Evolutionary conservation across 2,329 filamentous ascomycete species (phyloP).

Genomic region (Xylariaceae sp.): DNA sequence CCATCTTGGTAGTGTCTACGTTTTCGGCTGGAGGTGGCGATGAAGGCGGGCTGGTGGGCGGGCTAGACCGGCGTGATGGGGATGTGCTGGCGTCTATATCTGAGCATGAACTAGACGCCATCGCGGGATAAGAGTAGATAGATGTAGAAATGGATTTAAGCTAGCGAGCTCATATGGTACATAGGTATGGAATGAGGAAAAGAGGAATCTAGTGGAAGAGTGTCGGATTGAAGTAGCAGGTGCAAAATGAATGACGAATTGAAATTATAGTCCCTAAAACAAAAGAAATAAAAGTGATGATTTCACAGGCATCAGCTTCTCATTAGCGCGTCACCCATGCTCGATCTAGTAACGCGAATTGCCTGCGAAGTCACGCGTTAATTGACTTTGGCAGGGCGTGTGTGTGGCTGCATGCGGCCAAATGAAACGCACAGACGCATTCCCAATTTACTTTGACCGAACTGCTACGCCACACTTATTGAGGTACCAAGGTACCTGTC

Average conservation of each 20-base stretch:
- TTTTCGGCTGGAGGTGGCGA: slow-evolving; percentile 31
- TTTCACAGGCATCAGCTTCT: slow-evolving; percentile 31
- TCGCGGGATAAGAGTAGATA: slow-evolving; percentile 7
- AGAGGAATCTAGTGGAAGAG: too few relatives aligned
- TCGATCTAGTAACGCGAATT: slow-evolving; percentile 37
- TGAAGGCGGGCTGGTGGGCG: slow-evolving; percentile 29
- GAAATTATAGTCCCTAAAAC: too few relatives aligned
- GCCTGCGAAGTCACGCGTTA: slow-evolving; percentile 43
- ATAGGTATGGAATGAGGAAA: not conserved
- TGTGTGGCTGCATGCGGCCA: slow-evolving; percentile 2
- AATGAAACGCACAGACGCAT: too few relatives aligned
- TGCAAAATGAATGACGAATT: too few relatives aligned
- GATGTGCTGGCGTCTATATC: slow-evolving; percentile 26
- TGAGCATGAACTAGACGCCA: slow-evolving; percentile 30
- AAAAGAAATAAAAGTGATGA: slow-evolving; percentile 33
- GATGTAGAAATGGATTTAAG: not conserved
- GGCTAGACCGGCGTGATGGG: slow-evolving; percentile 29
- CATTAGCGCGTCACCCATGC: slow-evolving; percentile 36
- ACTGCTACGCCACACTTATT: too few relatives aligned
- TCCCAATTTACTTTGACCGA: too few relatives aligned
- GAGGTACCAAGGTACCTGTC: not conserved
- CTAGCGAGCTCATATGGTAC: not conserved
- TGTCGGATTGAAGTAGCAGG: too few relatives aligned
- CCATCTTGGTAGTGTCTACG: slow-evolving; percentile 33
- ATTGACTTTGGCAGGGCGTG: slow-evolving; percentile 28